Evolutionary conservation across 352 stramenopile genomes (phyloP).

Genomic region (Detonula confervacea): DNA sequence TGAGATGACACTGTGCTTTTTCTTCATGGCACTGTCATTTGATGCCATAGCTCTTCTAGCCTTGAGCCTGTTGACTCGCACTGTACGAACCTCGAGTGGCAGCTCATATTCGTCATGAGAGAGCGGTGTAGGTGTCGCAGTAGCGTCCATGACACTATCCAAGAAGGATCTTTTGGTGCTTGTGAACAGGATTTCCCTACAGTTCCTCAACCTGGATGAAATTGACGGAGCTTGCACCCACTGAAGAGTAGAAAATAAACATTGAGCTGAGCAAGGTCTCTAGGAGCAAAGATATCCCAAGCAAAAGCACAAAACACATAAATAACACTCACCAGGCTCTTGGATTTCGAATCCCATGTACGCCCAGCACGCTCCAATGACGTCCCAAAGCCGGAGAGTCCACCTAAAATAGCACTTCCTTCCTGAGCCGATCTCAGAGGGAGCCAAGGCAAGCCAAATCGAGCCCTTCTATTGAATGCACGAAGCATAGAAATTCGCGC

Average conservation of each 20-base stretch:
- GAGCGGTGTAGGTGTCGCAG: conserved; percentile 94
- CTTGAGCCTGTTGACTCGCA: conserved; percentile 97
- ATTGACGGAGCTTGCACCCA: conserved; percentile 78
- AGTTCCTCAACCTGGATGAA: conserved; percentile 63
- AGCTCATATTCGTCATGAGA: conserved; percentile 99
- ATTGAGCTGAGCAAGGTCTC: too few relatives aligned
- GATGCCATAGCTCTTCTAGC: conserved; percentile 87
- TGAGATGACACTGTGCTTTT: conserved; percentile 94
- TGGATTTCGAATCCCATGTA: conserved; percentile 52
- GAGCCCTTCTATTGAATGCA: conserved; percentile 75
- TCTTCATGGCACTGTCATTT: conserved; percentile 59
- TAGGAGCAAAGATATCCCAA: neutral
- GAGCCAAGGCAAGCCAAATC: conserved; percentile 76
- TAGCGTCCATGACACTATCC: conserved; percentile 92
- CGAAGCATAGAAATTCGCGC: conserved; percentile 90
- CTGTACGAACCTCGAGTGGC: conserved; percentile 95
- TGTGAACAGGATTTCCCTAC: conserved; percentile 70
- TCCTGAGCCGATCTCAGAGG: conserved; percentile 79
- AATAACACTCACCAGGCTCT: conserved; percentile 45
- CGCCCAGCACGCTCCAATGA: conserved; percentile 75
- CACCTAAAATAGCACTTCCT: conserved; percentile 78
- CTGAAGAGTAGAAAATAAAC: conserved; percentile 38
- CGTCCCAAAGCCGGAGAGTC: conserved; percentile 76
- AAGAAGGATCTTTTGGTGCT: conserved; percentile 94
- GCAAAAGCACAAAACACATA: too few relatives aligned